A percentile compares a stretch with the other conserved stretches of the same genome.
Evolutionary conservation across 352 stramenopile genomes (phyloP).

Genomic region (Phytopythium montanum): DNA sequence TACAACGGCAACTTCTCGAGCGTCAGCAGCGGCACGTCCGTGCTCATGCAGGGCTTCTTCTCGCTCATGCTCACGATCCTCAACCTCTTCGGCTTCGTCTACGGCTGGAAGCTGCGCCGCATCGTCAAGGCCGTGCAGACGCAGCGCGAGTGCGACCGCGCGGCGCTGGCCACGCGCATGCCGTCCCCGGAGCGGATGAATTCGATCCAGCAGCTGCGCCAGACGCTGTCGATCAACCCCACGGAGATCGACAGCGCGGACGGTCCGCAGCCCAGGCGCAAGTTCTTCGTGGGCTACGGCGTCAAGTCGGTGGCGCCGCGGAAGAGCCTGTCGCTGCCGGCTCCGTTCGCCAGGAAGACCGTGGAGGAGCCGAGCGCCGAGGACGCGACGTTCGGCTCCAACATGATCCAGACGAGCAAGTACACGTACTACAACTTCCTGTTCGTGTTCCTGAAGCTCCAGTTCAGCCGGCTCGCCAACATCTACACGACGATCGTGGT

Average conservation of each 20-base stretch:
- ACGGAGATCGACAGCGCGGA: slow-evolving; percentile 41
- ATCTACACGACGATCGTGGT: slow-evolving; percentile 89
- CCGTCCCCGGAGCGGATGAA: slow-evolving; percentile 38
- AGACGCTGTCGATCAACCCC: slow-evolving; percentile 61
- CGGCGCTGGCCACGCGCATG: slow-evolving; percentile 75
- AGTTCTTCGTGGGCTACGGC: slow-evolving; percentile 37
- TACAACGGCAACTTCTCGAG: slow-evolving; percentile 86
- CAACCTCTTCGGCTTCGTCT: slow-evolving; percentile 75
- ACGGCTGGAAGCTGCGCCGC: slow-evolving; percentile 85
- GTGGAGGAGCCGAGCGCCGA: slow-evolving; percentile 13
- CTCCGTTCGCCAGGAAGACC: slow-evolving; percentile 7
- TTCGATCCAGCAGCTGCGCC: slow-evolving; percentile 39
- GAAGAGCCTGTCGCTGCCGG: slow-evolving; percentile 17
- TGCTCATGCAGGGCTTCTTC: slow-evolving; percentile 87
- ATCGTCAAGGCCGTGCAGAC: slow-evolving; percentile 85
- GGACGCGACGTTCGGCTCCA: slow-evolving; percentile 52
- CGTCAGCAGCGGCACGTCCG: slow-evolving; percentile 70
- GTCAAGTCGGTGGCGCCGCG: slow-evolving; percentile 12
- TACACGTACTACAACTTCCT: slow-evolving; percentile 91
- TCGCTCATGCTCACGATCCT: slow-evolving; percentile 76
- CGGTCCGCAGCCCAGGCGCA: slow-evolving; percentile 30
- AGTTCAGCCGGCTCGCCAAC: slow-evolving; percentile 88
- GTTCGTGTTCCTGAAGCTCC: slow-evolving; percentile 89
- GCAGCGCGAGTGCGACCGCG: slow-evolving; percentile 76
- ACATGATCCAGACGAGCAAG: slow-evolving; percentile 86